Evolutionary conservation across 768 basidiomycete species (phyloP).

Genomic region (Trichaptum fuscoviolaceum): DNA sequence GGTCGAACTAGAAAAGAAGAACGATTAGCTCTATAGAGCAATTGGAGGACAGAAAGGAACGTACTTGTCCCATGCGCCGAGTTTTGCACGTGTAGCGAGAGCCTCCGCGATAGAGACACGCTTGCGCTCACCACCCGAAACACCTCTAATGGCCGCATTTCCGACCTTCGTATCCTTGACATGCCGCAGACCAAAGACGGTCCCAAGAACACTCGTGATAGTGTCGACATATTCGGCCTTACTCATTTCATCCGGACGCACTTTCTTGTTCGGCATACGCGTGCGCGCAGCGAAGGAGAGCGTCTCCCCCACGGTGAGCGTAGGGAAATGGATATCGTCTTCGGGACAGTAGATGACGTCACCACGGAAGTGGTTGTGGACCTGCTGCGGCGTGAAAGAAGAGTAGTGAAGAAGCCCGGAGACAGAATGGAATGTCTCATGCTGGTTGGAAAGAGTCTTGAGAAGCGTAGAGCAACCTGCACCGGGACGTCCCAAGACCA

Average conservation of each 20-base stretch:
- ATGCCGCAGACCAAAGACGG: conserved; percentile 73
- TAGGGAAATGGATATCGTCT: conserved; percentile 37
- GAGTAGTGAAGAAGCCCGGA: conserved; percentile 36
- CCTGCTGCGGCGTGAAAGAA: conserved; percentile 32
- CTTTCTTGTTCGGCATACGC: conserved; percentile 25
- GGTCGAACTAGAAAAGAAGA: conserved; percentile 39
- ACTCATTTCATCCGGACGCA: conserved; percentile 24
- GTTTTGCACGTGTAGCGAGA: conserved; percentile 50
- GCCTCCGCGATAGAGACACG: conserved; percentile 77
- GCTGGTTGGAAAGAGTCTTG: conserved; percentile 36
- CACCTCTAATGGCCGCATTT: conserved; percentile 68
- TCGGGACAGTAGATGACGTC: conserved; percentile 30
- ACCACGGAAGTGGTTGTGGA: conserved; percentile 30
- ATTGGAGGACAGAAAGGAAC: conserved; percentile 32
- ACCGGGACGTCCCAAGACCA: conserved; percentile 34
- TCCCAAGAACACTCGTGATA: conserved; percentile 40
- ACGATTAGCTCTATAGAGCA: conserved; percentile 32
- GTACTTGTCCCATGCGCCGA: conserved; percentile 77
- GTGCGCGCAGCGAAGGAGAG: conserved; percentile 21
- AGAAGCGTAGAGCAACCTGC: conserved; percentile 39
- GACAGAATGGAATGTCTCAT: conserved; percentile 30
- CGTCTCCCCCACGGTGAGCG: conserved; percentile 29
- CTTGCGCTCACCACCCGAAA: conserved; percentile 73
- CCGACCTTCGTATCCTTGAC: conserved; percentile 71
- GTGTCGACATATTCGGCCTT: conserved; percentile 10